Evolutionary conservation across 148 eudicot genomes (phyloP), one percentile per base, ranked within the genome.

Genomic region (Chenopodium berlandieri): DNA sequence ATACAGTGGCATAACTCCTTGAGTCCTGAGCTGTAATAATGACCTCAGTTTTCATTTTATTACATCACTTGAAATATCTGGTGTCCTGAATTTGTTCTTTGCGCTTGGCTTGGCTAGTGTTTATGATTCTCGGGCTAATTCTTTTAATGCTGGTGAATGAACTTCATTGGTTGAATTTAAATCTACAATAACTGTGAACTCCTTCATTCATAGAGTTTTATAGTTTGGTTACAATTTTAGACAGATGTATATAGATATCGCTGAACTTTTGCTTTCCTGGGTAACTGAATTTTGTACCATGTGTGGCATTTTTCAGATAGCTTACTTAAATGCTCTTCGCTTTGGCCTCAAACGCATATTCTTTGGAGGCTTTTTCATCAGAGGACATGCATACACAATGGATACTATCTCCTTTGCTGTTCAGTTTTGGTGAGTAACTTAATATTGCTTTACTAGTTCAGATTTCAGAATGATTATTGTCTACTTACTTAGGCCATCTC

Each of bases 351-450:
- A 96, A 84, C 85, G 91, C 73, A 96, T 96, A 88, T 96, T 94
- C 85, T 96, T 96, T 91, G 99, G 99, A 73, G 98, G 99, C 63
- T 96, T 92, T 85, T 96, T 96, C 89, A 96, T 94, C 32, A 91
- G 99, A 87, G 98, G 98, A 52, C 99, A 94, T 89, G 99, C 99
- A 64, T 96, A 96, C 87, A 96, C 99, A 4, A 96, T 96, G 99
- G 99, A 96, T 83, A 94, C 99, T 63, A 94, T 96, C 83, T 94
- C 99, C 72, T 96, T 96, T 84, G 99, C 99, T 44, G 92, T 96
- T 76, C 91, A 96, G 2, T 96, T 94, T 87, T 96, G 99, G 99
- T 96, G 90, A 85, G 68, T 74, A 52, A 73, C 2, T 71, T 69
- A 73, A 37, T 47, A 66, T 77, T 75, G 16, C 48, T 71, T 60